Base-by-base conservation (phyloP, 2,329 filamentous ascomycete species). In the Cercospora sojina region DNA sequence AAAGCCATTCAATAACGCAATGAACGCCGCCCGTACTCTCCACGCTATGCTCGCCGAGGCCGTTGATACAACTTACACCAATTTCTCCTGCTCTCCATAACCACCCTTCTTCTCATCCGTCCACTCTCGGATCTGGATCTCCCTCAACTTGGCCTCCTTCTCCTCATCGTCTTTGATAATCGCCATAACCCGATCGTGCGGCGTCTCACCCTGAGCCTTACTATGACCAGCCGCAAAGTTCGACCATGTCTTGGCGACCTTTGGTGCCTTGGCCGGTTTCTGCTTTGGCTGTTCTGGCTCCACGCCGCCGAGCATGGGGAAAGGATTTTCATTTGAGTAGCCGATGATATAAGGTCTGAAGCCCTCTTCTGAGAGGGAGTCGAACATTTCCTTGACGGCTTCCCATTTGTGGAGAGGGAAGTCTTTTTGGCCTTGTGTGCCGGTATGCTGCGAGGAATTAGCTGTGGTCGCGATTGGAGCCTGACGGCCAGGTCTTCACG, bases 351-450 rank as follows among this genome's bases (percentile, higher is more conserved):
- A 73, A 5, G 76, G 76, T 9, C 76, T 70, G 66, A 75, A 76
- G 16, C 75, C 75, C 63, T 73, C 65, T 20, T 66, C 64, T 23
- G 73, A 71, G 8, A 77, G 73, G 5, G 69, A 71, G 62, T 77
- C 74, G 66, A 75, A 76, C 74, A 76, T 76, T 16, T 76, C 74
- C 56, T 74, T 74, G 9, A 77, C 76, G 0, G 73, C 71, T 55
- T 69, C 69, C 59, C 69, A 70, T 57, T 73, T 69, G 60, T 73
- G 70, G 3, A 77, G 66, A 2, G 73, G 73, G 58, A 71, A 77
- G 62, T 76, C 74, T 66, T 74, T 72, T 51, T 64, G 51, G 61
- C 76, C 76, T 63, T 75, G 71, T 18, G 66, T 69, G 53, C 76
- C 76, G 58, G 69, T 71, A 67, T 75, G 74, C 75, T 77, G 66